Conservation (phyloP, 2,329 filamentous ascomycete species). For the Ceratocystis variospora region DNA sequence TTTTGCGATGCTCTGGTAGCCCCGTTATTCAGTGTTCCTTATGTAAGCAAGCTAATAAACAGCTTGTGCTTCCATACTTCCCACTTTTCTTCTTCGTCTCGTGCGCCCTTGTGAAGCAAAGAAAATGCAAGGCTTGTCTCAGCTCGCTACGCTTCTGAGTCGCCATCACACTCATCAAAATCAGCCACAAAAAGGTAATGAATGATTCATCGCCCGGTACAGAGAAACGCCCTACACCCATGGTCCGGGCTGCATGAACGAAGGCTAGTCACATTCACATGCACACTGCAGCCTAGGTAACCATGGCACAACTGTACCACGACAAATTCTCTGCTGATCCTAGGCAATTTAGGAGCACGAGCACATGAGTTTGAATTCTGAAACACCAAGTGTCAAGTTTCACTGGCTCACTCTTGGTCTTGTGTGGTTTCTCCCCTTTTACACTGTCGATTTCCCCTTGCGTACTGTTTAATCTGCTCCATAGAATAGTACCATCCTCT, state of each 20-base stretch:
- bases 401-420: not conserved
- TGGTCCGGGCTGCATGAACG: not conserved
- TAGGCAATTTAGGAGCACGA: not conserved
- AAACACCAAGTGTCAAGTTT: slow-evolving; percentile 13
- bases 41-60: not conserved
- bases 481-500: too few species aligned
- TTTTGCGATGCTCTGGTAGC: not conserved
- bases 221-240: not conserved
- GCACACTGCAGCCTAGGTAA: not conserved
- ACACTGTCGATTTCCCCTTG: not conserved
- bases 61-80: not conserved
- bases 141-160: not conserved
- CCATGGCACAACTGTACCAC: not conserved
- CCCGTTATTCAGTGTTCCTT: not conserved
- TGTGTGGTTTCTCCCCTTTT: slow-evolving; percentile 17
- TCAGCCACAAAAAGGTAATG: not conserved
- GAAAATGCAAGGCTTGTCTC: not conserved
- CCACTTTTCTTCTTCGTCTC: not conserved
- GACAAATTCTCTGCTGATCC: not conserved
- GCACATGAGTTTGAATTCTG: slow-evolving; percentile 1
- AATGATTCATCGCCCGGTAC: not conserved
- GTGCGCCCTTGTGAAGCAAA: not conserved
- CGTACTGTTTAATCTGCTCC: slow-evolving; percentile 2
- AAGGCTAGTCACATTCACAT: not conserved
- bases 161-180: not conserved